Base-by-base conservation (phyloP, 179 eudicot species). In the Heliamphora pulchella region DNA sequence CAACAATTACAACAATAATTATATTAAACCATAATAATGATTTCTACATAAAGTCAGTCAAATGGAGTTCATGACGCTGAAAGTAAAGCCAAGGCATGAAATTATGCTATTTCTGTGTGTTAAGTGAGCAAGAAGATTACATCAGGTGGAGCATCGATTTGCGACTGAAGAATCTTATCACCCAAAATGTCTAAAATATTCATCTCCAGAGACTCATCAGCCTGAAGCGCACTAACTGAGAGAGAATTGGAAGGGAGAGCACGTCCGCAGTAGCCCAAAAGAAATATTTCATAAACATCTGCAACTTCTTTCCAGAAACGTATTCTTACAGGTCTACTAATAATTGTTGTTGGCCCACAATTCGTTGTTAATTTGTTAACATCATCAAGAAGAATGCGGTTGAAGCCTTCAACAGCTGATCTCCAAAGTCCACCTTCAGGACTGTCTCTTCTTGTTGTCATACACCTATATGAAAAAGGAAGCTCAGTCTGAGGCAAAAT, bases 231-330 rank as follows among this genome's bases (percentile, higher is more conserved):
- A 20, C 78, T 74, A 57, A 86, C 76, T 67, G 98, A 89, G 57
- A 90, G 89, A 80, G 84, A 82, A 89, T 87, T 88, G 74, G 96
- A 86, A 83, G 92, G 86, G 54, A 96, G 89, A 78, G 99, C 99
- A 78, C 98, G 98, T 4, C 99, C 99, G 79, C 99, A 96, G 83
- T 94, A 93, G 65, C 99, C 99, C 61, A 94, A 90, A 66, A 96
- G 89, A 81, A 96, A 96, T 85, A 91, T 84, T 84, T 96, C 98
- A 77, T 92, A 96, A 74, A 96, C 90, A 86, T 92, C 98, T 43
- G 98, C 99, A 83, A 94, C 91, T 96, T 96, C 98, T 87, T 96
- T 96, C 99, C 99, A 96, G 80, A 92, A 80, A 77, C 97, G 97
- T 73, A 86, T 83, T 86, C 89, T 88, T 69, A 90, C 86, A 63